Conservation (phyloP, 2,329 filamentous ascomycete genomes). For the Fusarium solani-melongenae region DNA sequence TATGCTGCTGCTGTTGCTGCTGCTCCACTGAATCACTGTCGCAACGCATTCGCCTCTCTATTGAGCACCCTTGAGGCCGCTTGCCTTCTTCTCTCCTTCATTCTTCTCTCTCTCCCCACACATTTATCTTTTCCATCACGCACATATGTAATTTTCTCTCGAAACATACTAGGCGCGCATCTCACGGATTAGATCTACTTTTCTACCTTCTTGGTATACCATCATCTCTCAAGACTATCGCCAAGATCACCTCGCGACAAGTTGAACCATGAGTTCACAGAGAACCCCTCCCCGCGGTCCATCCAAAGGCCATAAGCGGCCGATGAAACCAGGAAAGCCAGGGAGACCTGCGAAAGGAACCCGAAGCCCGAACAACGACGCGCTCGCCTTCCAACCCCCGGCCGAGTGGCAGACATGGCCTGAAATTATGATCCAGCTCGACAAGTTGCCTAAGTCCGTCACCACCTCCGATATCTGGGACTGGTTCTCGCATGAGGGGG, state of each 20-base stretch:
- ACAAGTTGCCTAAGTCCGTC: conserved; percentile 48
- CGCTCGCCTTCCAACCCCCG: background rate
- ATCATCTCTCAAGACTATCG: background rate
- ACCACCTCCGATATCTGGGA: conserved; percentile 60
- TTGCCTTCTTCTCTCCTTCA: background rate
- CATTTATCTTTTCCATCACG: background rate
- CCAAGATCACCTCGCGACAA: background rate
- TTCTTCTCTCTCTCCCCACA: background rate
- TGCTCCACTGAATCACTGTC: conserved; percentile 21
- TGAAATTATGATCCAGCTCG: conserved; percentile 47
- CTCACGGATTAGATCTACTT: background rate
- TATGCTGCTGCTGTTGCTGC: background rate
- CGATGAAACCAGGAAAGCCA: background rate
- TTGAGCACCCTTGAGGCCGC: background rate
- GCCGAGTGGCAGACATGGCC: conserved; percentile 50
- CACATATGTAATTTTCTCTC: background rate
- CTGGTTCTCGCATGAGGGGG: conserved; percentile 63
- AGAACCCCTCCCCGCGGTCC: background rate
- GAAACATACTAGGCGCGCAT: background rate
- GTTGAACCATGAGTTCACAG: conserved; percentile 11
- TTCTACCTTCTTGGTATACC: background rate
- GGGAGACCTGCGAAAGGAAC: background rate
- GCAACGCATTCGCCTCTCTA: background rate
- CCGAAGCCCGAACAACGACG: background rate
- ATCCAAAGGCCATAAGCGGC: background rate